Evolutionary conservation across 2,329 filamentous ascomycete genomes (phyloP), one percentile per base, ranked within the genome.

Genomic region (Neonectria ditissima): DNA sequence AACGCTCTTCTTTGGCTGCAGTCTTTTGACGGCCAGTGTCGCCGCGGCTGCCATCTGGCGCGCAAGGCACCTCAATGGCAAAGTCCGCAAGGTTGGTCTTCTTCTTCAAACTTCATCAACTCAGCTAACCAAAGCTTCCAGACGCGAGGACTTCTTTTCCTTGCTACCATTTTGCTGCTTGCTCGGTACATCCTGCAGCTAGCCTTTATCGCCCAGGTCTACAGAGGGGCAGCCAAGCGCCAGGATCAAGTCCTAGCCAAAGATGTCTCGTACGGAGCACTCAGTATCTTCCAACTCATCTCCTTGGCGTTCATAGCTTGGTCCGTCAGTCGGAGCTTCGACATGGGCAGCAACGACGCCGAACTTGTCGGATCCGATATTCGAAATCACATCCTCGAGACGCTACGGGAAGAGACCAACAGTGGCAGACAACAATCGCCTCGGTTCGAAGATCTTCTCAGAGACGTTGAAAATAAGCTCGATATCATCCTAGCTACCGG

Each of bases 1-100:
- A 4, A 55, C 51, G 0, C 18, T 65, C 14, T 65, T 63, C 30
- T 63, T 65, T 37, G 63, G 45, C 16, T 67, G 59, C 16, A 63
- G 58, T 34, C 58, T 67, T 11, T 20, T 67, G 13, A 57, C 44
- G 9, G 39, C 32, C 14, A 48, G n/a, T 10, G 57, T 55, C 5
- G 44, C 65, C 14, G 50, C 55, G 20, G 41, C 32, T 24, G 55
- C 62, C 34, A 48, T 65, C 13, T 30, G 43, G 44, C 47, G 47
- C 7, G 24, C 28, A n/a, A 8, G 14, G 1, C 30, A 16, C 16
- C 47, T 55, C 5, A 50, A 65, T 10, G 65, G 65, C 0, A 55
- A 56, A 13, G 3, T 43, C 2, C 28, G 55, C 39, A 53, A 57
- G 58, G 65, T 65, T 22, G 32, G 62, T 5, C 8, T 13, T 45